Evolutionary conservation across 257 asterid genomes (phyloP).

Genomic region (Petunia secreta): DNA sequence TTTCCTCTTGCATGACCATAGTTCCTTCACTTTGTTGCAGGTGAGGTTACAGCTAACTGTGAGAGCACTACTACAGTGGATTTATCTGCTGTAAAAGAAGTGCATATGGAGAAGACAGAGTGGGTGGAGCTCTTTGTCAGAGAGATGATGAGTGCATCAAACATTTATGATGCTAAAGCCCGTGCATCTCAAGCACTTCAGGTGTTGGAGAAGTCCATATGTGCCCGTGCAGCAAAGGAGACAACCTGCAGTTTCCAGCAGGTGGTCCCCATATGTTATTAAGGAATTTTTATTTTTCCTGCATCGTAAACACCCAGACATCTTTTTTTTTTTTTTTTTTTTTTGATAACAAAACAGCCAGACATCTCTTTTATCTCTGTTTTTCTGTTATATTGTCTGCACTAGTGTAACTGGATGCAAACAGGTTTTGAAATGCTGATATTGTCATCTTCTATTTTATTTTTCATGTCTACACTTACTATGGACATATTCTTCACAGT

Average conservation of each 20-base stretch:
- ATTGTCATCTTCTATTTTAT: not conserved
- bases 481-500: not conserved
- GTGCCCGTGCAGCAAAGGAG: slow-evolving; percentile 53
- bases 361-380: not conserved
- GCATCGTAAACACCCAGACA: not conserved
- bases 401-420: no score
- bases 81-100: slow-evolving; percentile 29
- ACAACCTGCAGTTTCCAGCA: slow-evolving; percentile 57
- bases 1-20: not conserved
- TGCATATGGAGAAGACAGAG: slow-evolving; percentile 38
- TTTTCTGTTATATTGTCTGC: no score
- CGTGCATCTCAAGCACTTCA: slow-evolving; percentile 50
- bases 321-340: not conserved
- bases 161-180: slow-evolving; percentile 51
- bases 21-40: slow-evolving; percentile 34
- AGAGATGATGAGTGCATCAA: slow-evolving; percentile 50
- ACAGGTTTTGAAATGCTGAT: no score
- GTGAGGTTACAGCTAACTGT: slow-evolving; percentile 40
- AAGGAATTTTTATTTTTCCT: not conserved
- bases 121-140: slow-evolving; percentile 54
- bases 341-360: not conserved
- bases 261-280: slow-evolving; percentile 41
- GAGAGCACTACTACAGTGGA: slow-evolving; percentile 42
- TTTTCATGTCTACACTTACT: not conserved
- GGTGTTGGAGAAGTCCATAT: slow-evolving; percentile 49